phyloP scores from a whole-genome alignment of 2,329 filamentous ascomycete genomes.

The Fusarium sp. region DNA sequence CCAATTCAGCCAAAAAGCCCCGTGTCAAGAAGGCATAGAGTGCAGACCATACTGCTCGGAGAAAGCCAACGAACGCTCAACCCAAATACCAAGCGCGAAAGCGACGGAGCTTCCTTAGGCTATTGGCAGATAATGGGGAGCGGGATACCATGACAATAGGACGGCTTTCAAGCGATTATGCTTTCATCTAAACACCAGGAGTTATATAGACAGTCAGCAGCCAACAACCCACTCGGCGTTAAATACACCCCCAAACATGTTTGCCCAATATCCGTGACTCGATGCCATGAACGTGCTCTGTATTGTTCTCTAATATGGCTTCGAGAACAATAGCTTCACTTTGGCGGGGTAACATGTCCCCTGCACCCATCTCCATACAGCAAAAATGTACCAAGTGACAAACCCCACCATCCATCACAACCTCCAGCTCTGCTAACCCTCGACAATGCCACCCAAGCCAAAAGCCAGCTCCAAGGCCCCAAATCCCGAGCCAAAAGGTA shows the following conservation, averaged over 20 bases:
- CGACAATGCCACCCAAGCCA: conserved; percentile 56
- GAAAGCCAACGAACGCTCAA: neutral
- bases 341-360: conserved; percentile 46
- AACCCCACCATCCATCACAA: conserved; percentile 49
- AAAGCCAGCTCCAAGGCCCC: conserved; percentile 54
- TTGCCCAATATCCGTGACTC: conserved; percentile 14
- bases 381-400: conserved; percentile 41
- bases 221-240: conserved; percentile 9
- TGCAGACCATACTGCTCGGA: neutral
- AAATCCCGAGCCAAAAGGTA: conserved; percentile 42
- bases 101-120: neutral
- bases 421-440: conserved; percentile 39
- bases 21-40: conserved; percentile 22
- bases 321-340: conserved; percentile 43
- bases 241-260: conserved; percentile 6
- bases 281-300: neutral
- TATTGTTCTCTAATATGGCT: conserved; percentile 36
- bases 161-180: neutral
- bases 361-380: conserved; percentile 31
- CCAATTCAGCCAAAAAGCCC: conserved; percentile 26
- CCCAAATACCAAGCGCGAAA: neutral
- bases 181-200: neutral
- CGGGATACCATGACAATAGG: conserved; percentile 19
- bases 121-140: conserved; percentile 8
- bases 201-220: conserved; percentile 3